Conservation (phyloP, 106 monocot genomes). For the Iris macrosiphon region DNA sequence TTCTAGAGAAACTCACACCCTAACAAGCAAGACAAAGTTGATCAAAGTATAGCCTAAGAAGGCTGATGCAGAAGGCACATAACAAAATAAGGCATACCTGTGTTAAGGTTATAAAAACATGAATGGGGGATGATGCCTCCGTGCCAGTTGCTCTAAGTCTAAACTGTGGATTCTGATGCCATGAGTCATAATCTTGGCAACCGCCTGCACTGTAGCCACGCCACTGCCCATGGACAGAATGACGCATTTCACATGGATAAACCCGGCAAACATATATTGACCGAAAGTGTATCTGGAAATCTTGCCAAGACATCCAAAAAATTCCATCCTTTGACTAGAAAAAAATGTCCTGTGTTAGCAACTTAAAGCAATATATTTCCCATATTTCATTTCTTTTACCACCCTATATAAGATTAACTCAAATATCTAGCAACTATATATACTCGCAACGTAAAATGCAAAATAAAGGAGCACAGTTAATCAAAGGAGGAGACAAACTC, state of each 20-base stretch:
- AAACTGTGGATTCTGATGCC: conserved; percentile 98
- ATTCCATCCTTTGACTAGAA: conserved; percentile 90
- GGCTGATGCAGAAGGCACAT: too few species aligned
- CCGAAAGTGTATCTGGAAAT: conserved; percentile 97
- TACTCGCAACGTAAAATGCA: too few species aligned
- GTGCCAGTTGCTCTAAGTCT: conserved; percentile 57
- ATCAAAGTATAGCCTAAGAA: too few species aligned
- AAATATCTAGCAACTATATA: too few species aligned
- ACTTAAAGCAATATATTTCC: too few species aligned
- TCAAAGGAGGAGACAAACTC: too few species aligned
- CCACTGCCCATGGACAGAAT: conserved; percentile 94
- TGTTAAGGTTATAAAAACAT: conserved; percentile 94
- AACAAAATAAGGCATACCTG: conserved; percentile 84
- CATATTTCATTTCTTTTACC: too few species aligned
- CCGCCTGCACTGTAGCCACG: conserved; percentile 95
- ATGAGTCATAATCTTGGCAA: conserved; percentile 97
- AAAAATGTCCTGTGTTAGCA: too few species aligned
- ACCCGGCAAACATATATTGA: conserved; percentile 97
- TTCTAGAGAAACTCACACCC: conserved; percentile 97
- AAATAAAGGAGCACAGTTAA: too few species aligned
- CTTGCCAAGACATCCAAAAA: conserved; percentile 99
- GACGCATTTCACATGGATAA: conserved; percentile 92
- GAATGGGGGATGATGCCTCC: conserved; percentile 74
- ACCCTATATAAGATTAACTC: too few species aligned
- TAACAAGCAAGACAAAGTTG: too few species aligned